Evolutionary conservation across 2,329 filamentous ascomycete genomes (phyloP).

Genomic region (Trichoderma citrinoviride): DNA sequence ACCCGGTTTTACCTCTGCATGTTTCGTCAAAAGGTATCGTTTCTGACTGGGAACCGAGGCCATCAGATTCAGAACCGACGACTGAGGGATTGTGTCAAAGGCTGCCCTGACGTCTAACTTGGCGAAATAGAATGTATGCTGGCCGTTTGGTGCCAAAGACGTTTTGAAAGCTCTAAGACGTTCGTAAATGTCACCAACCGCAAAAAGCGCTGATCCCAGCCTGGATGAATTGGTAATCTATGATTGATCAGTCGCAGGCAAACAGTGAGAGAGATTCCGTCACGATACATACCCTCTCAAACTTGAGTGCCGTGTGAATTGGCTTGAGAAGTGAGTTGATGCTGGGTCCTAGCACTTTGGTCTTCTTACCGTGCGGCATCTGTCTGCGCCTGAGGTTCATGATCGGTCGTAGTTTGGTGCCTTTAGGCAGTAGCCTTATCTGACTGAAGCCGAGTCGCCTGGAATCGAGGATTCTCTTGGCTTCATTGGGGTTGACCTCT

Average conservation of each 20-base stretch:
- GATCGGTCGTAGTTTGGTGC: conserved; percentile 72
- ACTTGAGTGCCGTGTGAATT: conserved; percentile 71
- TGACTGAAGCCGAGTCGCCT: conserved; percentile 73
- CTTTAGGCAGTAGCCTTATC: conserved; percentile 80
- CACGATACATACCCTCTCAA: conserved; percentile 62
- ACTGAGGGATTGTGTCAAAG: conserved; percentile 93
- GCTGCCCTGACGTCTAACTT: conserved; percentile 91
- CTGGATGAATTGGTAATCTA: conserved; percentile 50
- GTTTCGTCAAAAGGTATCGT: conserved; percentile 69
- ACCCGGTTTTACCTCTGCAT: conserved; percentile 65
- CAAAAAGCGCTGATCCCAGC: conserved; percentile 79
- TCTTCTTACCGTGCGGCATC: conserved; percentile 44
- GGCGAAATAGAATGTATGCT: conserved; percentile 68
- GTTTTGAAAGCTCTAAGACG: conserved; percentile 69
- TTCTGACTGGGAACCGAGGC: conserved; percentile 53
- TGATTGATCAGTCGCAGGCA: neutral
- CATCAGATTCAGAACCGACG: conserved; percentile 66
- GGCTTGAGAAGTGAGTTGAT: conserved; percentile 61
- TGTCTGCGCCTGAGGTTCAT: conserved; percentile 75
- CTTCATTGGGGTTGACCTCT: conserved; percentile 61
- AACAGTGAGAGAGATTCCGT: neutral
- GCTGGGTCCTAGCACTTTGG: conserved; percentile 55
- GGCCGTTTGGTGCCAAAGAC: conserved; percentile 38
- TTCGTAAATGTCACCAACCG: conserved; percentile 74
- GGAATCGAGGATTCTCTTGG: conserved; percentile 56